These are phyloP conservation scores for Arabidopsis suecica DNA, from an alignment of 345 rosid genomes.

Conservation along the genomic window DNA sequence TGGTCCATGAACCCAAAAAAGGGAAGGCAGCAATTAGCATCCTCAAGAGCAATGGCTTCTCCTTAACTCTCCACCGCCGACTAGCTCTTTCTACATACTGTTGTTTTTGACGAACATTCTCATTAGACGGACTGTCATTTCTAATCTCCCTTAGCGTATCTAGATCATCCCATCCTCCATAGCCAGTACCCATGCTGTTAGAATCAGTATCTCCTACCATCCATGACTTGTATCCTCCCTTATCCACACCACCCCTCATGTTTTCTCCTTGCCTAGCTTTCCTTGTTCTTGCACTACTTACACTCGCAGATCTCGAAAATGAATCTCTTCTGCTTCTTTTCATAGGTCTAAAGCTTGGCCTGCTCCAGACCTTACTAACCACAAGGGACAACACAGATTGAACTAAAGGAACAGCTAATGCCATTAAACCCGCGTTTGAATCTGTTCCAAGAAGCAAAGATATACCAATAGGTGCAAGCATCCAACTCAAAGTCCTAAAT, in stretches of 20 bases:
- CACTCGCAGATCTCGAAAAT: slow-evolving; percentile 47
- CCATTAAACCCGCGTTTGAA: slow-evolving; percentile 80
- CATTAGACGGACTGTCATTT: slow-evolving; percentile 26
- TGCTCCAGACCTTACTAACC: slow-evolving; percentile 62
- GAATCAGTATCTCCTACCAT: slow-evolving; percentile 48
- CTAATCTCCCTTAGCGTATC: slow-evolving; percentile 46
- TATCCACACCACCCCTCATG: slow-evolving; percentile 33
- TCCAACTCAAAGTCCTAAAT: slow-evolving; percentile 74
- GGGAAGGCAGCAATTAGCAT: slow-evolving; percentile 75
- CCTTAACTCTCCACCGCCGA: slow-evolving; percentile 63
- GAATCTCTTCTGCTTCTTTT: slow-evolving; percentile 53
- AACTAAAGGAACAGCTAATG: slow-evolving; percentile 83
- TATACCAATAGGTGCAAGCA: slow-evolving; percentile 74
- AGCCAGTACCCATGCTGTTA: slow-evolving; percentile 34
- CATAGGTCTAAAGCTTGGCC: slow-evolving; percentile 44
- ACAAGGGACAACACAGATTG: slow-evolving; percentile 67
- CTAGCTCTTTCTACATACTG: slow-evolving; percentile 50
- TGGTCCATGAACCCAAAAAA: slow-evolving; percentile 75
- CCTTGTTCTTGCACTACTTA: slow-evolving; percentile 38
- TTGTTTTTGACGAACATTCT: slow-evolving; percentile 41
- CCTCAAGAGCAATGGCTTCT: slow-evolving; percentile 68
- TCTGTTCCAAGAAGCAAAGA: slow-evolving; percentile 78
- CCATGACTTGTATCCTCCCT: slow-evolving; percentile 73
- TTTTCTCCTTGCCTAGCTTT: slow-evolving; percentile 43
- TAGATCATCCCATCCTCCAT: slow-evolving; percentile 93